phyloP scores from a whole-genome alignment of 2,329 filamentous ascomycete species.

The Aspergillus alliaceus region DNA sequence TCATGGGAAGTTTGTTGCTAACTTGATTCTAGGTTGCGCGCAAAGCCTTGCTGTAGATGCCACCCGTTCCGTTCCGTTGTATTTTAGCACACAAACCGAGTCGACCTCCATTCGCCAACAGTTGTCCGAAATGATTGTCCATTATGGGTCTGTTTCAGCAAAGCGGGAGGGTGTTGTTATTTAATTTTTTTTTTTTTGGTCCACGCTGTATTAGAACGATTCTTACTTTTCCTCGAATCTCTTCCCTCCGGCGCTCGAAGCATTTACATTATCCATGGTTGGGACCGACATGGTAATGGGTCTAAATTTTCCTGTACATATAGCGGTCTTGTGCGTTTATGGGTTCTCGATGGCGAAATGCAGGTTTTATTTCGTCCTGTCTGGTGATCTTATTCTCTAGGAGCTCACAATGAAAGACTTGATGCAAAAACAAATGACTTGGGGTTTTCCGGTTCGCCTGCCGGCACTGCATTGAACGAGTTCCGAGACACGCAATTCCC shows the following conservation, averaged over 20 bases:
- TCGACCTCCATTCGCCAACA: slow-evolving; percentile 17
- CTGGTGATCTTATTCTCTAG: slow-evolving; percentile 30
- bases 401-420: slow-evolving; percentile 24
- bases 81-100: slow-evolving; percentile 16
- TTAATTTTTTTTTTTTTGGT: slow-evolving; percentile 26
- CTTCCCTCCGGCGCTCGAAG: slow-evolving; percentile 47
- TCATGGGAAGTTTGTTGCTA: slow-evolving; percentile 9
- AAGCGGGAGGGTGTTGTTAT: slow-evolving; percentile 27
- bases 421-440: neutral
- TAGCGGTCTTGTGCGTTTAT: slow-evolving; percentile 38
- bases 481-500: no score
- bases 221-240: slow-evolving; percentile 31
- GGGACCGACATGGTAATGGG: slow-evolving; percentile 42
- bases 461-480: neutral
- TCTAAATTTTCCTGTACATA: slow-evolving; percentile 44
- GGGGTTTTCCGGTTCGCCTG: neutral
- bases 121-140: slow-evolving; percentile 22
- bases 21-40: slow-evolving; percentile 46
- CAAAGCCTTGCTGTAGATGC: slow-evolving; percentile 51
- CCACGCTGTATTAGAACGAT: slow-evolving; percentile 41
- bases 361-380: slow-evolving; percentile 23
- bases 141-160: slow-evolving; percentile 28
- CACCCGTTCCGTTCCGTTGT: slow-evolving; percentile 10
- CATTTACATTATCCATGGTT: slow-evolving; percentile 43
- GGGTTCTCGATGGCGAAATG: slow-evolving; percentile 28